Conservation (phyloP, 345 rosid species). For the Isatis tinctoria region DNA sequence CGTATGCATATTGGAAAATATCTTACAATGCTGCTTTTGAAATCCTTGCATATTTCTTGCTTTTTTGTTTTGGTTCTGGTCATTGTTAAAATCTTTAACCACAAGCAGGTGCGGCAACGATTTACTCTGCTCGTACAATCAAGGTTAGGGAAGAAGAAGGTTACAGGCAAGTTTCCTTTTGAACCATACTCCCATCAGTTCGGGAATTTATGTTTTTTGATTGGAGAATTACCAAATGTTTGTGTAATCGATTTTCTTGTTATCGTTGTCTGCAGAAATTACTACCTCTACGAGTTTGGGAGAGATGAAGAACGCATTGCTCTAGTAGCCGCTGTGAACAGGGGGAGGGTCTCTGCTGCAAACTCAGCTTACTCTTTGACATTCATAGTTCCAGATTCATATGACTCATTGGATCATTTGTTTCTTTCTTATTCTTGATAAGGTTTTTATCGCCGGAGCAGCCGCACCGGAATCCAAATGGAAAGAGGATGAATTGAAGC, state of each 20-base stretch:
- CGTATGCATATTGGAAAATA: background rate
- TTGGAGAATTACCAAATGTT: background rate
- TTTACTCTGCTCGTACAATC: slow-evolving; percentile 77
- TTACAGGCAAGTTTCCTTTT: slow-evolving; percentile 49
- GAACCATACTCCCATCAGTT: background rate
- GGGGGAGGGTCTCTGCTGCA: slow-evolving; percentile 63
- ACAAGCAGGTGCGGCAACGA: slow-evolving; percentile 65
- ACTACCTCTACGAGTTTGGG: slow-evolving; percentile 87
- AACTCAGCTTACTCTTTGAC: slow-evolving; percentile 1
- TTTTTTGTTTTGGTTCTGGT: background rate
- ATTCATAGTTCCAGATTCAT: background rate
- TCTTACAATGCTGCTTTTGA: background rate
- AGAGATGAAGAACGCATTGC: slow-evolving; percentile 70
- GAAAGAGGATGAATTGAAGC: slow-evolving; percentile 72
- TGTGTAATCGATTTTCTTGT: slow-evolving; percentile 1
- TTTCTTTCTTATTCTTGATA: background rate
- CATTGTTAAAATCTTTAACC: background rate
- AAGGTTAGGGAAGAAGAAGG: slow-evolving; percentile 92
- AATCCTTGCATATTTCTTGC: background rate
- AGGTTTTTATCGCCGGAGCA: slow-evolving; percentile 89
- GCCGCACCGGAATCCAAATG: slow-evolving; percentile 76
- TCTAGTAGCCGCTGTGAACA: slow-evolving; percentile 62
- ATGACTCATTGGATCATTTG: slow-evolving; percentile 4
- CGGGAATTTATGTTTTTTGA: background rate
- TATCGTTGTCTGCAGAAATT: slow-evolving; percentile 47